Evolutionary conservation across 2,329 filamentous ascomycete species (phyloP).

Genomic region (Bipolaris bicolor): DNA sequence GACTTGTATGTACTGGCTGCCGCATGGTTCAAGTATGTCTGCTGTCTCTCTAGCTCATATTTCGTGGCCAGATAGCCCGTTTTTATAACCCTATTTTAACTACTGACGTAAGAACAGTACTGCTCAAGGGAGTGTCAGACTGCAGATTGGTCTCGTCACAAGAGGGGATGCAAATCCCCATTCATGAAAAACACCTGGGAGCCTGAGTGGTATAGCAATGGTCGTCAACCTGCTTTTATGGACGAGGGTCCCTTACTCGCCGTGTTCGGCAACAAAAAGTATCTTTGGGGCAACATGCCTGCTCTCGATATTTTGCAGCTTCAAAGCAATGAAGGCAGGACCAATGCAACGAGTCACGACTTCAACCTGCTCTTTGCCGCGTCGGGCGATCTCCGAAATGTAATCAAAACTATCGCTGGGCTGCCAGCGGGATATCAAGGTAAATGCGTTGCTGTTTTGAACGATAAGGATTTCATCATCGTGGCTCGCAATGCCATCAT

Average conservation of each 20-base stretch:
- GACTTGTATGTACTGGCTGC: not conserved
- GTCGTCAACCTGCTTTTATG: not conserved
- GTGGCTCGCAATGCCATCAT: conserved; percentile 52
- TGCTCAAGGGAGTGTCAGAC: conserved; percentile 4
- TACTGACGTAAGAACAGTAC: conserved; percentile 1
- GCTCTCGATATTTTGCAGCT: conserved; percentile 45
- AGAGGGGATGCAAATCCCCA: not conserved
- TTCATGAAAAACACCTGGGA: not conserved
- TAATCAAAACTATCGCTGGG: conserved; percentile 49
- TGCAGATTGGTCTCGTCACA: conserved; percentile 1
- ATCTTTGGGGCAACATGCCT: not conserved
- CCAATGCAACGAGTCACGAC: conserved; percentile 10
- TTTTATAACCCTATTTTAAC: not conserved
- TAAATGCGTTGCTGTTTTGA: conserved; percentile 42
- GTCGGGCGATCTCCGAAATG: conserved; percentile 55
- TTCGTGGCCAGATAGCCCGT: not conserved
- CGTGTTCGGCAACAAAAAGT: not conserved
- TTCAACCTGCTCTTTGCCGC: conserved; percentile 50
- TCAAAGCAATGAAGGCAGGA: conserved; percentile 34
- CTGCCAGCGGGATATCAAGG: conserved; percentile 41
- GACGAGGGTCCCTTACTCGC: no score
- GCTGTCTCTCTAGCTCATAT: not conserved
- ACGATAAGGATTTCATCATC: conserved; percentile 51
- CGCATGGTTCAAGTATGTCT: not conserved
- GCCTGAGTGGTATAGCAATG: not conserved